Conservation (phyloP, 768 basidiomycete genomes). For the Flagelloscypha sp. region DNA sequence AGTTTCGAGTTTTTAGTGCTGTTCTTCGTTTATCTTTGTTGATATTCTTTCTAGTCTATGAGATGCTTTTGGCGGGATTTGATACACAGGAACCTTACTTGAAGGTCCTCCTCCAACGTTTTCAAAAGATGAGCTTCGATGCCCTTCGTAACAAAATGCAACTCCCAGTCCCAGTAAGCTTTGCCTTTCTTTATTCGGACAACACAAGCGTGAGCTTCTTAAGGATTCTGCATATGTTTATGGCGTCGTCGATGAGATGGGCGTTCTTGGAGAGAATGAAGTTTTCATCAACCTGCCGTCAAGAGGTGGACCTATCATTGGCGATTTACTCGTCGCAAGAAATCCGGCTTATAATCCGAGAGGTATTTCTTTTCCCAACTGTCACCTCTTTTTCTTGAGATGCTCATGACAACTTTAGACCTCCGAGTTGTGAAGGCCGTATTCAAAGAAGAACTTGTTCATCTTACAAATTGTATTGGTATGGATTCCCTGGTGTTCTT, state of each 20-base stretch:
- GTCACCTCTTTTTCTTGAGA: background rate
- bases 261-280: conserved; percentile 14
- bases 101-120: conserved; percentile 7
- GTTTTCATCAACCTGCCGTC: conserved; percentile 15
- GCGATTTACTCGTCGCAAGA: conserved; percentile 10
- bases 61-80: conserved; percentile 15
- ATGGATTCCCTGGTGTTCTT: background rate
- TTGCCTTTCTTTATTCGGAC: background rate
- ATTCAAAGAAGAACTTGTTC: conserved; percentile 9
- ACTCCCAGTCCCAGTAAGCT: conserved; percentile 12
- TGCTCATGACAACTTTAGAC: conserved; percentile 4
- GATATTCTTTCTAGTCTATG: conserved; percentile 10
- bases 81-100: conserved; percentile 16
- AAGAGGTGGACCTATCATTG: conserved; percentile 11
- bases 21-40: background rate
- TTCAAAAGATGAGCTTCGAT: conserved; percentile 9
- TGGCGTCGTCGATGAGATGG: conserved; percentile 16
- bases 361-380: conserved; percentile 5
- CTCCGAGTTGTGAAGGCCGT: conserved; percentile 14
- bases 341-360: conserved; percentile 15
- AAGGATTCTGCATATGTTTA: conserved; percentile 13
- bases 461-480: conserved; percentile 16
- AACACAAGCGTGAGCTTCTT: background rate
- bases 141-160: conserved; percentile 13
- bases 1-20: too few relatives aligned